These are phyloP conservation scores for Volvariella surrecta DNA, from an alignment of 1,284 basidiomycete genomes.

Conservation along the genomic window DNA sequence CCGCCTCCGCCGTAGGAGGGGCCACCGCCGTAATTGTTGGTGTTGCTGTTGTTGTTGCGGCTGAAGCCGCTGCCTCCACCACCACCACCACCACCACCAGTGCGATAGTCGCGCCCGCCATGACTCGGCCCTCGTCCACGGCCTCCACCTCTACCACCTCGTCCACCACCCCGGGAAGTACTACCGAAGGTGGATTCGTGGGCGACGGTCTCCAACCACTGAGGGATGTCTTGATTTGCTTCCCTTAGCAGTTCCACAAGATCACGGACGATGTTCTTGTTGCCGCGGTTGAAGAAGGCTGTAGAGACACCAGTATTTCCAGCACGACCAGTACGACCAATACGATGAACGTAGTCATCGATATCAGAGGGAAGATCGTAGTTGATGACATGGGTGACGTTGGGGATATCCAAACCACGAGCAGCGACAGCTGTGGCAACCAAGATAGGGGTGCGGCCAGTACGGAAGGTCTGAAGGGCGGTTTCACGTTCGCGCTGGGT, in stretches of 20 bases:
- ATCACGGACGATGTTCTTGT: slow-evolving; percentile 88
- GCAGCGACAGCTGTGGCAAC: slow-evolving; percentile 98
- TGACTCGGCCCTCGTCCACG: slow-evolving; percentile 27
- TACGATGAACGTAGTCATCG: slow-evolving; percentile 97
- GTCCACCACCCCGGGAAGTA: slow-evolving; percentile 44
- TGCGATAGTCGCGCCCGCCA: slow-evolving; percentile 32
- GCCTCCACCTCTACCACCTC: slow-evolving; percentile 32
- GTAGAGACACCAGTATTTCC: slow-evolving; percentile 97
- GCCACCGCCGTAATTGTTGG: slow-evolving; percentile 24
- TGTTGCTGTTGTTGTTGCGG: slow-evolving; percentile 11
- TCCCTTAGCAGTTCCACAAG: slow-evolving; percentile 91
- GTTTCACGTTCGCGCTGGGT: slow-evolving; percentile 96
- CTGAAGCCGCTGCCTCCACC: slow-evolving; percentile 17
- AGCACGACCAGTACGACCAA: slow-evolving; percentile 98
- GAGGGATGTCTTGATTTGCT: slow-evolving; percentile 93
- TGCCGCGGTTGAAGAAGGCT: slow-evolving; percentile 90
- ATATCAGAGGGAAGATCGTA: slow-evolving; percentile 99
- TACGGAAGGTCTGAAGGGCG: slow-evolving; percentile 93
- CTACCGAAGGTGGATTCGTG: slow-evolving; percentile 75
- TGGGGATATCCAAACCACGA: slow-evolving; percentile 98
- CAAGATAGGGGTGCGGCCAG: slow-evolving; percentile 91
- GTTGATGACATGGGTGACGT: slow-evolving; percentile 98
- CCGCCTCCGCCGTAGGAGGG: slow-evolving; percentile 34
- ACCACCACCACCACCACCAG: slow-evolving; percentile 21
- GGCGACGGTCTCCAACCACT: slow-evolving; percentile 87